phyloP scores from a whole-genome alignment of 148 eudicot genomes.

The Tetragonia tetragonoides region DNA sequence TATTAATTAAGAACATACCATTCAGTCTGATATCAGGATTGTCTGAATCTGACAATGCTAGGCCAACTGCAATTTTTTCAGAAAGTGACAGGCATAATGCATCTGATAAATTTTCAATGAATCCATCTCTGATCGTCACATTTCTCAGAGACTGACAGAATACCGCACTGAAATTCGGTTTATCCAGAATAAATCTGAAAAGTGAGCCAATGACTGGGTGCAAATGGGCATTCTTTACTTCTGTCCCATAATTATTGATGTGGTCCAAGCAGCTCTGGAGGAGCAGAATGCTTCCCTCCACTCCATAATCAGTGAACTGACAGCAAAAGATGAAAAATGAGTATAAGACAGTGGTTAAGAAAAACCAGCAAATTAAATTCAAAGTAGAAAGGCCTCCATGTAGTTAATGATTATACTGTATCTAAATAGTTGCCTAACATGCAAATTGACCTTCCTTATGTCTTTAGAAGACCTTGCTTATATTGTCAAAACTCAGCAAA shows the following conservation, averaged over 20 bases:
- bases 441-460: background rate
- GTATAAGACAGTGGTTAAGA: background rate
- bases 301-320: constrained; percentile 60
- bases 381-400: constrained; percentile 3
- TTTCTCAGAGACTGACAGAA: constrained; percentile 58
- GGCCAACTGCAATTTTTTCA: constrained; percentile 81
- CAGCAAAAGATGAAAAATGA: background rate
- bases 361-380: background rate
- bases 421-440: background rate
- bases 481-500: background rate
- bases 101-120: constrained; percentile 64
- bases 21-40: constrained; percentile 50
- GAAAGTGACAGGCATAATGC: constrained; percentile 54
- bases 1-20: constrained; percentile 43
- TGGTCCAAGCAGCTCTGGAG: constrained; percentile 71
- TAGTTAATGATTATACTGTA: background rate
- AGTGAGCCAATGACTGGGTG: constrained; percentile 57
- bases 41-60: constrained; percentile 83
- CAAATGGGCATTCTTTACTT: constrained; percentile 49
- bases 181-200: constrained; percentile 59
- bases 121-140: constrained; percentile 52
- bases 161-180: constrained; percentile 76
- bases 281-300: constrained; percentile 63
- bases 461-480: no score
- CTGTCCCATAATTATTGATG: constrained; percentile 45